Evolutionary conservation across 2,329 filamentous ascomycete species (phyloP), one percentile per base, ranked within the genome.

Genomic region (Gnomoniopsis smithogilvyi): DNA sequence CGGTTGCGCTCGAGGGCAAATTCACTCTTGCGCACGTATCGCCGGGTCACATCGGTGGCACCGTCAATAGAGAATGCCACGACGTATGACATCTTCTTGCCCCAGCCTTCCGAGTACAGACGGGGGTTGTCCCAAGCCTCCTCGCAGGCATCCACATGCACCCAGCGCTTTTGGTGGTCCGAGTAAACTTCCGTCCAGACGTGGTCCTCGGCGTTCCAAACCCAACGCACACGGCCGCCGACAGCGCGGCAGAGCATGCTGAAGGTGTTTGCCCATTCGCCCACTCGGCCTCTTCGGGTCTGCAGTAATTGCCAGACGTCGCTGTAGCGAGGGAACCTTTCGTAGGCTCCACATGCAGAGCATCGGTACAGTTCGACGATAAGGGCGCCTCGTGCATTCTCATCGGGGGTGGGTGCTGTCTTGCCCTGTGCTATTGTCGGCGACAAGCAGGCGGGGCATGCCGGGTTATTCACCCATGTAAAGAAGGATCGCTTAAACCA

Each of bases 181-280:
- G 93, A 97, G 76, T 96, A 99, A 15, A 98, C 89, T 68, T 98
- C 95, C 1, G 93, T 96, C 95, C 95, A 99, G 26, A 97, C 91
- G 69, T 97, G 91, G 72, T 98, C 95, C 74, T 98, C 95, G 33
- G 90, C 89, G 67, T 98, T 98, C 95, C 95, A 99, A 12, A 99
- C 90, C 95, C 95, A 99, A 68, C 95, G 86, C 24, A 97, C 92
- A 62, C 94, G 85, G 61, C 90, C 91, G 52, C 94, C 94, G 15
- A 98, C 86, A 4, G 95, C 95, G 61, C 94, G 86, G 79, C 94
- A 98, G 54, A 99, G 83, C 95, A 98, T 98, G 76, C 89, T 94
- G 77, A 99, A 99, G 80, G 93, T 97, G 76, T 97, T 98, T 65
- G 92, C 92, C 92, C 95, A 98, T 77, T 99, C 95, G 62, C 95